Conservation (phyloP, 805 yeast genomes). For the Monosporozyma aerobia region DNA sequence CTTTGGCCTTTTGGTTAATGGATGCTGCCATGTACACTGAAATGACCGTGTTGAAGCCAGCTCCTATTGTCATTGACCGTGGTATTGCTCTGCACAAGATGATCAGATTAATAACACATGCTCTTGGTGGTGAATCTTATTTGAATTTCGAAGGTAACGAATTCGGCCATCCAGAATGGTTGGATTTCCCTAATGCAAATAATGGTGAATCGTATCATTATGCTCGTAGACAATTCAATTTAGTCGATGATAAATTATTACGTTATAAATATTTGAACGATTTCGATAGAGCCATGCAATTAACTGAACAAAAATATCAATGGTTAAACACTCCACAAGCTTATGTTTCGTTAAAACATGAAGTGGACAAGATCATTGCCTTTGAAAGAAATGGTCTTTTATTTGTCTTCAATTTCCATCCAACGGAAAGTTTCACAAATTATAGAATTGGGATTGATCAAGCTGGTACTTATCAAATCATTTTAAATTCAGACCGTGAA, state of each 20-base stretch:
- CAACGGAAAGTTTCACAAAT: constrained; percentile 71
- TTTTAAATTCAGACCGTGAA: constrained; percentile 62
- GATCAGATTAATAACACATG: constrained; percentile 78
- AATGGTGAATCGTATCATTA: constrained; percentile 84
- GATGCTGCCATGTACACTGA: constrained; percentile 96
- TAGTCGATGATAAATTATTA: constrained; percentile 68
- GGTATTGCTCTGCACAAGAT: constrained; percentile 87
- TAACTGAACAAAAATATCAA: constrained; percentile 55
- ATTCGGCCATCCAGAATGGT: constrained; percentile 98
- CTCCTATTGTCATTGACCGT: constrained; percentile 74
- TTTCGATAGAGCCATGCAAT: constrained; percentile 85
- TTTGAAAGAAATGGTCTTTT: constrained; percentile 81
- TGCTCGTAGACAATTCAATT: constrained; percentile 90
- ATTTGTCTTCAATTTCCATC: constrained; percentile 87
- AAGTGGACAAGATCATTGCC: constrained; percentile 77
- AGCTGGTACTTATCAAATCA: constrained; percentile 67
- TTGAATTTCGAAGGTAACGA: constrained; percentile 96
- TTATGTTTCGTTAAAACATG: constrained; percentile 80
- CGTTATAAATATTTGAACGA: constrained; percentile 68
- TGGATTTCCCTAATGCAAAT: constrained; percentile 90
- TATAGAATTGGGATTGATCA: constrained; percentile 84
- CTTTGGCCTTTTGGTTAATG: constrained; percentile 96
- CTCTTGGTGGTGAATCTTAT: constrained; percentile 96
- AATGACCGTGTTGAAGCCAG: constrained; percentile 69
- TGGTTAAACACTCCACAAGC: constrained; percentile 72